Base-by-base conservation (phyloP, 805 yeast species). In the Henningerozyma blattae region DNA sequence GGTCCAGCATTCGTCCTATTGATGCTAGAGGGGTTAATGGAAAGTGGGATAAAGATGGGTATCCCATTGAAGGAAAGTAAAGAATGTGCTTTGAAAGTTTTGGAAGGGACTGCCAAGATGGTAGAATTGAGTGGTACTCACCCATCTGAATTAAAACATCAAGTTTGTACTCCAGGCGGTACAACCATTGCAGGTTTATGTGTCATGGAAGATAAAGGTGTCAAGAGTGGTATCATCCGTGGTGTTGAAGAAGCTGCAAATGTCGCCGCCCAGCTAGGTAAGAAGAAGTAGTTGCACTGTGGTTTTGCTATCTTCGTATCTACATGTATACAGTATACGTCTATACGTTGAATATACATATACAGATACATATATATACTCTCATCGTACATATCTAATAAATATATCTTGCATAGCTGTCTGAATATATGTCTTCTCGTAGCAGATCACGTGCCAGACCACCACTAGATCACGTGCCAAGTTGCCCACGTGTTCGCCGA, bases 91-190 rank as follows among this genome's bases (percentile, higher is more conserved):
- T 82, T 94, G 19, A 89, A 86, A 59, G 95, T 89, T 15, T 68
- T 86, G 74, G 87, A 80, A 56, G 98, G 98, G 17, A 82, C 96
- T 12, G 89, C 91, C 13, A 77, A 75, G 59, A 82, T 91, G 95
- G 87, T 79, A 1, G 70, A 77, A 42, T 72, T 74, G 44, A 77
- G 86, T 9, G 86, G 84, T 3, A 73, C 68, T 29, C 95, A 89
- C 51, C 98, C 98, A 9, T 89, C 91, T 15, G 84, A 72, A 10
- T 68, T 91, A 54, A 83, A 83, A 54, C 76, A 81, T 54, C 78
- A 77, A 47, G 91, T 91, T 7, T 86, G 95, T 54, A 91, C 98
- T 0, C 98, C 98, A 17, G 98, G 91, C 20, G 98, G 98, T 22
- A 87, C 96, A 33, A 91, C 98, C 4, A 91, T 91, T 54, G 94